A percentile compares a stretch with the other conserved stretches of the same genome.
Evolutionary conservation across 202 grass and related monocot genomes (phyloP).

Genomic region (Alloteropsis angusta): DNA sequence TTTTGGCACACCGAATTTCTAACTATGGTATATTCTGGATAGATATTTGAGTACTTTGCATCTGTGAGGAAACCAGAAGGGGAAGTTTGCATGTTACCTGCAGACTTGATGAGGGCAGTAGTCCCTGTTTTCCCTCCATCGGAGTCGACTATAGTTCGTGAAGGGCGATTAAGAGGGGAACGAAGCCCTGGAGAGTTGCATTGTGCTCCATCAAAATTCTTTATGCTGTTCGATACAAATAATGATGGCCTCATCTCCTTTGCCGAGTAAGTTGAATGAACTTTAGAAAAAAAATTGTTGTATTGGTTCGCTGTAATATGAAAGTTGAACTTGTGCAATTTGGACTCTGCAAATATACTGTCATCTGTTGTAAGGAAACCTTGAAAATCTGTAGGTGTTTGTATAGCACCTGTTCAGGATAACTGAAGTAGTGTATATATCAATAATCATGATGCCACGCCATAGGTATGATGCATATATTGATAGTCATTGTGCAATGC

Average conservation of each 20-base stretch:
- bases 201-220: constrained; percentile 77
- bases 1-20: neutral
- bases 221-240: constrained; percentile 82
- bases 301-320: too few relatives aligned
- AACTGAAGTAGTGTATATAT: neutral
- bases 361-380: neutral
- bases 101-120: constrained; percentile 74
- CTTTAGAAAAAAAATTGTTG: neutral
- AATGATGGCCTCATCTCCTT: constrained; percentile 90
- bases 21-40: neutral
- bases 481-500: neutral
- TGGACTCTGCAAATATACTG: neutral
- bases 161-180: constrained; percentile 72
- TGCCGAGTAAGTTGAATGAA: constrained; percentile 61
- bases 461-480: neutral
- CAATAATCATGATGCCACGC: neutral
- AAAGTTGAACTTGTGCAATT: neutral
- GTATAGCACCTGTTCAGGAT: neutral
- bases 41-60: constrained; percentile 95
- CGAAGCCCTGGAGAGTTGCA: constrained; percentile 56
- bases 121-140: constrained; percentile 97
- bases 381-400: neutral
- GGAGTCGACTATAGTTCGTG: constrained; percentile 59
- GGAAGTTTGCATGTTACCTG: constrained; percentile 66
- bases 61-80: constrained; percentile 61